Conservation (phyloP, 441 rosid species). For the Mallotus japonicus region DNA sequence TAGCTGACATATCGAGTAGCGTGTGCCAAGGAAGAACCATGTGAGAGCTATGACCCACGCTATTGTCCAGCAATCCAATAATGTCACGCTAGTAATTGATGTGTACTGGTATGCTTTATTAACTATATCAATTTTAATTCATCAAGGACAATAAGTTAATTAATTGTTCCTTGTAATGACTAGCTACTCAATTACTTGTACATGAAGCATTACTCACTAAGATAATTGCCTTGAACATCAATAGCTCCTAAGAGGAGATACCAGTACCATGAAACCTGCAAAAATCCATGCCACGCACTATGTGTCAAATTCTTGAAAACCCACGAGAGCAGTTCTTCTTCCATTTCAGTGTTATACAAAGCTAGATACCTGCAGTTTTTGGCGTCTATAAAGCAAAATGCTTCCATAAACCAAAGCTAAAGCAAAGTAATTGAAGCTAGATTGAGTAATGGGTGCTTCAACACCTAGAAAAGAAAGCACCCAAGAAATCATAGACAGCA, state of each 20-base stretch:
- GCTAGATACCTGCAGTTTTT: slow-evolving; percentile 34
- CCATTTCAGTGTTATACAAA: too few relatives aligned
- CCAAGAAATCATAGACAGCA: too few relatives aligned
- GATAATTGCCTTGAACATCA: slow-evolving; percentile 63
- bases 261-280: slow-evolving; percentile 68
- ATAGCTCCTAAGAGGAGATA: slow-evolving; percentile 53
- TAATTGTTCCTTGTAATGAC: neutral
- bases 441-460: slow-evolving; percentile 55
- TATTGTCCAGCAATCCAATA: slow-evolving; percentile 57
- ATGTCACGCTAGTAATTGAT: slow-evolving; percentile 61
- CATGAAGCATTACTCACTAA: slow-evolving; percentile 34
- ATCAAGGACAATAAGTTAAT: neutral
- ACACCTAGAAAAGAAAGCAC: slow-evolving; percentile 29
- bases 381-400: slow-evolving; percentile 38
- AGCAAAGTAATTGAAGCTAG: slow-evolving; percentile 37
- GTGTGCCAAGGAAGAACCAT: slow-evolving; percentile 49
- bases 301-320: neutral
- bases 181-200: neutral
- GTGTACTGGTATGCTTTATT: slow-evolving; percentile 66
- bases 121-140: slow-evolving; percentile 31
- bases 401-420: slow-evolving; percentile 52
- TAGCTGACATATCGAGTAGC: slow-evolving; percentile 53
- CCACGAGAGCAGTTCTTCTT: too few relatives aligned
- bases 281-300: neutral
- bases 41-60: slow-evolving; percentile 56